phyloP scores from a whole-genome alignment of 1,284 basidiomycete genomes.

The Puccinia triticina region DNA sequence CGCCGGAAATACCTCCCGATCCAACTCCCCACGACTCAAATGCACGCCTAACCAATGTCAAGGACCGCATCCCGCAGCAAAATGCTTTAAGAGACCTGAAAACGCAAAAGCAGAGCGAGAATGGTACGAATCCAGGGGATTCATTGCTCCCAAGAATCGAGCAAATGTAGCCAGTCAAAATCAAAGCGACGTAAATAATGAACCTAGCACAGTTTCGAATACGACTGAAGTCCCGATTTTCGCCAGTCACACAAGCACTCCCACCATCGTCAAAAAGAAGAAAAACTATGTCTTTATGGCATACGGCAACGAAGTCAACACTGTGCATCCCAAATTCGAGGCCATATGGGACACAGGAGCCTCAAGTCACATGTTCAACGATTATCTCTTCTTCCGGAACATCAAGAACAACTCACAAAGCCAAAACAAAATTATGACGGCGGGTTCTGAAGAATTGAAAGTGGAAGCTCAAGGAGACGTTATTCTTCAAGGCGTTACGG shows the following conservation, averaged over 20 bases:
- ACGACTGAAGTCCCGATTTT: too few relatives aligned
- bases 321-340: too few relatives aligned
- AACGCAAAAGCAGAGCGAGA: not conserved
- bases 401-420: not conserved
- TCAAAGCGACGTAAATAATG: not conserved
- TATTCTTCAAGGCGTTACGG: not conserved
- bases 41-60: not conserved
- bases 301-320: too few relatives aligned
- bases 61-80: not conserved
- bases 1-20: not conserved
- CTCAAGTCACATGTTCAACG: slow-evolving; percentile 26
- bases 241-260: not conserved
- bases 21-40: not conserved
- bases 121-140: not conserved
- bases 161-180: not conserved
- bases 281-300: too few relatives aligned
- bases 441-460: not conserved
- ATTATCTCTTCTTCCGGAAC: slow-evolving; percentile 10
- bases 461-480: slow-evolving; percentile 12
- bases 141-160: not conserved
- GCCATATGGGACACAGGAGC: too few relatives aligned
- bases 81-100: too few relatives aligned
- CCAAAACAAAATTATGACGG: not conserved
- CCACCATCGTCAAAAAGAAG: not conserved
- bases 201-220: too few relatives aligned